Conservation (phyloP, 192 early-diverging fungal species). For the Spinellus fusiger region DNA sequence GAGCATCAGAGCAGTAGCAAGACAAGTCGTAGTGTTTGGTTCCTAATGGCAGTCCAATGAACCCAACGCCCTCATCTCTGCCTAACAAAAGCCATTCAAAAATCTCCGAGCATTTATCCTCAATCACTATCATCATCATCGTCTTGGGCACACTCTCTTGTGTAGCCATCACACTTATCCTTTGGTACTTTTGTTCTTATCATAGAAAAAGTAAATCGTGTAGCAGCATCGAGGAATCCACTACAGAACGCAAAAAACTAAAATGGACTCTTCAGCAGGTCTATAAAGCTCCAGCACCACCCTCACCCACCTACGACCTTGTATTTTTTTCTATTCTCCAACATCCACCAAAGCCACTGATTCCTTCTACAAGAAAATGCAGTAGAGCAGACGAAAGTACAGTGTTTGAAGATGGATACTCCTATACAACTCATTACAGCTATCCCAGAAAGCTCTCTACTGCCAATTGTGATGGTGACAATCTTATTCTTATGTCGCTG, state of each 20-base stretch:
- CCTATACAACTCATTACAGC: background rate
- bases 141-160: background rate
- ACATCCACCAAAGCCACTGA: constrained; percentile 6
- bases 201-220: too few species aligned
- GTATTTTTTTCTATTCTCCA: constrained; percentile 12
- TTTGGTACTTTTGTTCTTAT: background rate
- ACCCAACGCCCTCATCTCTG: background rate
- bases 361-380: background rate
- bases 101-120: background rate
- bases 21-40: too few species aligned
- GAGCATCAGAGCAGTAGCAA: too few species aligned
- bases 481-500: constrained; percentile 10
- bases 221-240: too few species aligned
- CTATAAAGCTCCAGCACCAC: background rate
- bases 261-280: too few species aligned
- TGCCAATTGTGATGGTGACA: background rate
- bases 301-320: background rate
- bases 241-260: too few species aligned
- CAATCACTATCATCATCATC: background rate
- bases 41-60: background rate
- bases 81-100: background rate
- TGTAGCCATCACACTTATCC: background rate
- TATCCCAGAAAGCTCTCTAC: background rate
- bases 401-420: constrained; percentile 10
- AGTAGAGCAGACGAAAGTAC: background rate